Percentiles rank a stretch among this genome's conserved stretches.
phyloP scores from a whole-genome alignment of 768 basidiomycete species.

The Xerocomus potaroensis region DNA sequence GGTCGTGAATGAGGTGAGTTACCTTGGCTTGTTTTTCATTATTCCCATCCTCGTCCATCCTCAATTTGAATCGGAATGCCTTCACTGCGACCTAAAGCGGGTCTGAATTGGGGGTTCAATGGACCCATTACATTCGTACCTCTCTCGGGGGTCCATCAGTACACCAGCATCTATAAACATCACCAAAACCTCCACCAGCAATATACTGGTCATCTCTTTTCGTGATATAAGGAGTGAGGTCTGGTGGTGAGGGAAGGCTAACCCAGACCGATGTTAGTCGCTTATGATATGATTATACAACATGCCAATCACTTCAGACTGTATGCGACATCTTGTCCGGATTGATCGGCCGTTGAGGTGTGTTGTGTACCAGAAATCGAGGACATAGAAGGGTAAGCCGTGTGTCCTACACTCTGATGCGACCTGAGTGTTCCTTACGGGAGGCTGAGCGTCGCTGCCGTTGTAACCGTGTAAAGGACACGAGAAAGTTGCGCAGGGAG shows the following conservation, averaged over 20 bases:
- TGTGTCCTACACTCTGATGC: too few species aligned
- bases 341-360: too few species aligned
- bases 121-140: neutral
- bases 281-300: too few species aligned
- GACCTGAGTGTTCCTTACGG: too few species aligned
- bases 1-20: neutral
- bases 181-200: neutral
- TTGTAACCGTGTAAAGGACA: too few species aligned
- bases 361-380: too few species aligned
- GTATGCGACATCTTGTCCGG: too few species aligned
- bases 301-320: too few species aligned
- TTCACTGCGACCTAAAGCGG: constrained; percentile 7
- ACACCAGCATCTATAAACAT: constrained; percentile 2
- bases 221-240: neutral
- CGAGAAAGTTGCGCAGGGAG: too few species aligned
- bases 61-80: neutral
- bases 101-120: neutral
- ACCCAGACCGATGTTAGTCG: too few species aligned
- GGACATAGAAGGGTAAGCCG: too few species aligned
- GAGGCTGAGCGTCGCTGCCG: too few species aligned
- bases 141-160: neutral
- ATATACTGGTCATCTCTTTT: neutral
- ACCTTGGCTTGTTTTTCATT: neutral
- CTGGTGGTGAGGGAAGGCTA: neutral
- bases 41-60: neutral